Evolutionary conservation across 768 basidiomycete species (phyloP).

Genomic region (Kwoniella sp.): DNA sequence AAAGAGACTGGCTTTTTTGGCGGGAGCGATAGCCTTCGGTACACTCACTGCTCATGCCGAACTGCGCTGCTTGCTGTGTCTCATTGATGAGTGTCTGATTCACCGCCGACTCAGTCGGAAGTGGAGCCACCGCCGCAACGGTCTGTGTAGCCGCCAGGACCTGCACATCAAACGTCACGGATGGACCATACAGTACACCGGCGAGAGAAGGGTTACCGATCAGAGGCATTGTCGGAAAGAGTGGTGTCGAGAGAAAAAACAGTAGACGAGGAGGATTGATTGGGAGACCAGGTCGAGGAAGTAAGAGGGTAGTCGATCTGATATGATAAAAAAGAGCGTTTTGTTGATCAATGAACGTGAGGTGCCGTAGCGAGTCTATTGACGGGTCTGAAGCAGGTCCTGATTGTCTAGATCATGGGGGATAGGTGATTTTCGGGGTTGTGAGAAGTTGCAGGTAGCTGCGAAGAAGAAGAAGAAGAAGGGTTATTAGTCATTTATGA

Average conservation of each 20-base stretch:
- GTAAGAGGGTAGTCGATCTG: background rate
- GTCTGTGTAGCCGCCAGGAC: conserved; percentile 10
- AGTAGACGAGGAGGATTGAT: too few relatives aligned
- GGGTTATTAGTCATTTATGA: conserved; percentile 1
- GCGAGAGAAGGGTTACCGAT: conserved; percentile 32
- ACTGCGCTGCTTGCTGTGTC: conserved; percentile 27
- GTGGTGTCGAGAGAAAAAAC: background rate
- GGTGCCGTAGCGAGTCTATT: background rate
- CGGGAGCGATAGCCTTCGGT: too few relatives aligned
- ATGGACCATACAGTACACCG: conserved; percentile 16
- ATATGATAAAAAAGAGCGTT: background rate
- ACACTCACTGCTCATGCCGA: conserved; percentile 33
- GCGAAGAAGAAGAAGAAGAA: conserved; percentile 5
- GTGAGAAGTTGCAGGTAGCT: background rate
- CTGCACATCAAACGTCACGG: conserved; percentile 2
- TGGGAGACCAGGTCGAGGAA: too few relatives aligned
- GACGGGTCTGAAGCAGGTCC: background rate
- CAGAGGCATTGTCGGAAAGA: conserved; percentile 28
- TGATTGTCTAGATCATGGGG: background rate
- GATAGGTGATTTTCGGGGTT: background rate
- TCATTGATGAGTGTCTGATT: conserved; percentile 26
- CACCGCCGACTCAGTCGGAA: conserved; percentile 4
- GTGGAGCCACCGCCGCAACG: conserved; percentile 4
- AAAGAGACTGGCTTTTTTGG: too few relatives aligned
- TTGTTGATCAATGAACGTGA: background rate